A percentile compares a stretch with the other conserved stretches of the same genome.
Conservation (phyloP, 2,329 filamentous ascomycete genomes). For the Truncatella angustata region DNA sequence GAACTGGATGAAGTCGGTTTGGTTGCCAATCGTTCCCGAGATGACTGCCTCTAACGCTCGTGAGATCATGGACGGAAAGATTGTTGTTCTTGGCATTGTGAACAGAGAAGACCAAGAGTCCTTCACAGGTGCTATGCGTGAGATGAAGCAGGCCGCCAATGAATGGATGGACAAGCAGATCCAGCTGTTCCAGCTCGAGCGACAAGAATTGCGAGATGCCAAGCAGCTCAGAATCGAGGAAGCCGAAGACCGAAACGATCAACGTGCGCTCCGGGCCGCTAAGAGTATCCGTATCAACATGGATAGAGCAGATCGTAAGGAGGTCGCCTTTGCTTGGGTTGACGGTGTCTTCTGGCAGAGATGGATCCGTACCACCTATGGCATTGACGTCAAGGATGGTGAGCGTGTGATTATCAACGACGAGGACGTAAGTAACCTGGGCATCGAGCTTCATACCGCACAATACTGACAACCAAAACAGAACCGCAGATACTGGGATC, state of each 20-base stretch:
- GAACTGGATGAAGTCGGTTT: slow-evolving; percentile 93
- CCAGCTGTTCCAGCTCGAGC: slow-evolving; percentile 85
- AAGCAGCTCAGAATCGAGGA: slow-evolving; percentile 97
- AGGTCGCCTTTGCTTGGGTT: slow-evolving; percentile 95
- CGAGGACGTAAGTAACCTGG: slow-evolving; percentile 75
- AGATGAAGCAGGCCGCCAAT: slow-evolving; percentile 91
- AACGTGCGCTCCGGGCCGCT: slow-evolving; percentile 79
- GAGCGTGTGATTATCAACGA: slow-evolving; percentile 96
- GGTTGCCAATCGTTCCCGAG: slow-evolving; percentile 94
- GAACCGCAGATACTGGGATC: slow-evolving; percentile 95
- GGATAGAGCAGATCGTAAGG: slow-evolving; percentile 80
- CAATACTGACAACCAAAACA: slow-evolving; percentile 33
- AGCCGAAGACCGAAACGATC: slow-evolving; percentile 88
- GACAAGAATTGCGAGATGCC: slow-evolving; percentile 87
- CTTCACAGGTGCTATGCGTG: slow-evolving; percentile 74
- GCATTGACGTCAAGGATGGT: slow-evolving; percentile 81
- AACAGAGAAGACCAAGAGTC: slow-evolving; percentile 76
- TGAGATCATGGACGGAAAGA: slow-evolving; percentile 92
- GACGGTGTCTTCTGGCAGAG: slow-evolving; percentile 97
- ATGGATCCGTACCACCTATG: slow-evolving; percentile 94
- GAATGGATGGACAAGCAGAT: slow-evolving; percentile 99
- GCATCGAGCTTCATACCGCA: not conserved
- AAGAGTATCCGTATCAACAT: slow-evolving; percentile 92
- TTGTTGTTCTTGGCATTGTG: slow-evolving; percentile 90
- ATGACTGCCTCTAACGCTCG: slow-evolving; percentile 86